Conservation (phyloP, 208 protist genomes). For the Acanthamoeba castellanii region DNA sequence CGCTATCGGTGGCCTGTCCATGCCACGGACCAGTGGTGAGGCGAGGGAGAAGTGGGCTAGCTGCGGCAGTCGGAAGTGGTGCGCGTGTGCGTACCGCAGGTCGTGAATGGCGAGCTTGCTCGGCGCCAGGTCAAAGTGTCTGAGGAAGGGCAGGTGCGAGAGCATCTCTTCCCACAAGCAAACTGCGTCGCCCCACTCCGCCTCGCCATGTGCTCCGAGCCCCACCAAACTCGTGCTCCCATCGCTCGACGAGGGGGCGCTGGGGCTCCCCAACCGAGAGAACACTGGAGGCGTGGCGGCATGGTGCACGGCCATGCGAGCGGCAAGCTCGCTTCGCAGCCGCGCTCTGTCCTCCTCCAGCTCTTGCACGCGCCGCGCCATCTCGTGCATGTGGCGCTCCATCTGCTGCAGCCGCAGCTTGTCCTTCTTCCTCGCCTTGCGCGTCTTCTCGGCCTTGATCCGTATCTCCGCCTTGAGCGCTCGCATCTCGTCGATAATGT, state of each 20-base stretch:
- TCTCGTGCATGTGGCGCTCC: neutral
- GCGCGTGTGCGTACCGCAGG: neutral
- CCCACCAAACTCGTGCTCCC: no score
- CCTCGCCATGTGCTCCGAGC: neutral
- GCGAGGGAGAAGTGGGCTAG: neutral
- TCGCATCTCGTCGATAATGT: neutral
- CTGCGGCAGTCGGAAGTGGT: neutral
- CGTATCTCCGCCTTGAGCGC: neutral
- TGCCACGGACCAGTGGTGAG: neutral
- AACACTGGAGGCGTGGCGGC: neutral
- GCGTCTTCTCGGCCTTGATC: neutral
- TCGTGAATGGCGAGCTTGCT: neutral
- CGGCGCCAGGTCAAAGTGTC: neutral
- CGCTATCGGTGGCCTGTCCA: neutral
- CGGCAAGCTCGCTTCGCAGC: neutral
- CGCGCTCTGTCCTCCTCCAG: neutral
- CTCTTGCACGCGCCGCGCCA: neutral
- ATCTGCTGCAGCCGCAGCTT: neutral
- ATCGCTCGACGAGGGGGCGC: no score
- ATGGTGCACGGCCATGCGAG: neutral
- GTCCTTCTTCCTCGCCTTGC: neutral
- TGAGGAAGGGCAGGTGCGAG: neutral
- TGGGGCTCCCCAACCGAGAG: neutral
- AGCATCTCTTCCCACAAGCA: neutral
- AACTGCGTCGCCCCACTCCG: neutral